Percentiles rank a stretch among this genome's conserved stretches.
These are phyloP conservation scores for Linum trigynum DNA, from an alignment of 345 rosid species.

Conservation along the genomic window DNA sequence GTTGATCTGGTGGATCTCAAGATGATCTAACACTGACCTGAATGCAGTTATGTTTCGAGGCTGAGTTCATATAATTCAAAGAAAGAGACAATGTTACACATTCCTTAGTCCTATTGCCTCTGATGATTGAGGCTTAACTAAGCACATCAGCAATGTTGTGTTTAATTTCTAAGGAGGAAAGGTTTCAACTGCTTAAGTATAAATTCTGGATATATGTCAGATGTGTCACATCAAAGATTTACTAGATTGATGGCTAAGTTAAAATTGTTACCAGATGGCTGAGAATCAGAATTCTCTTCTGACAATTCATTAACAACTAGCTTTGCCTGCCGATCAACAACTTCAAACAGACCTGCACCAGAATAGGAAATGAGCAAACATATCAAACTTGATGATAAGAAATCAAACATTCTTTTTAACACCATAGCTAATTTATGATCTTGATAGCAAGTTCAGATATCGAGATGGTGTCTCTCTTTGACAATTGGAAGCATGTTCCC, in stretches of 20 bases:
- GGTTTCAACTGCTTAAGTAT: slow-evolving; percentile 9
- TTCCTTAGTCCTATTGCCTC: neutral
- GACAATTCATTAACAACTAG: slow-evolving; percentile 75
- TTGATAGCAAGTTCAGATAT: neutral
- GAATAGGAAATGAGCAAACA: neutral
- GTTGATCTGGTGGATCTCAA: neutral
- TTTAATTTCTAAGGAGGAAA: slow-evolving; percentile 4
- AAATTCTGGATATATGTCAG: neutral
- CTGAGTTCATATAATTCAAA: neutral
- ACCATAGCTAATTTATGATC: no score
- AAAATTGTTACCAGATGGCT: slow-evolving; percentile 42
- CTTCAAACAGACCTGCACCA: slow-evolving; percentile 74
- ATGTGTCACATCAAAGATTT: neutral
- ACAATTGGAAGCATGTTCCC: neutral
- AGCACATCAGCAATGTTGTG: neutral
- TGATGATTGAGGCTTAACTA: neutral
- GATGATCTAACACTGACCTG: neutral
- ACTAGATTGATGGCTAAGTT: neutral
- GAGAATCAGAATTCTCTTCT: slow-evolving; percentile 64
- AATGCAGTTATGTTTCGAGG: neutral
- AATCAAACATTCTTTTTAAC: neutral
- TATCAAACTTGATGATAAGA: neutral
- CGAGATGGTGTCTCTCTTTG: neutral
- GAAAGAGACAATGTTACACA: neutral
- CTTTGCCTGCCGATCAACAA: slow-evolving; percentile 94